Evolutionary conservation across 1,139 yeast species (phyloP).

Genomic region (Saccharomycopsis hybrid): DNA sequence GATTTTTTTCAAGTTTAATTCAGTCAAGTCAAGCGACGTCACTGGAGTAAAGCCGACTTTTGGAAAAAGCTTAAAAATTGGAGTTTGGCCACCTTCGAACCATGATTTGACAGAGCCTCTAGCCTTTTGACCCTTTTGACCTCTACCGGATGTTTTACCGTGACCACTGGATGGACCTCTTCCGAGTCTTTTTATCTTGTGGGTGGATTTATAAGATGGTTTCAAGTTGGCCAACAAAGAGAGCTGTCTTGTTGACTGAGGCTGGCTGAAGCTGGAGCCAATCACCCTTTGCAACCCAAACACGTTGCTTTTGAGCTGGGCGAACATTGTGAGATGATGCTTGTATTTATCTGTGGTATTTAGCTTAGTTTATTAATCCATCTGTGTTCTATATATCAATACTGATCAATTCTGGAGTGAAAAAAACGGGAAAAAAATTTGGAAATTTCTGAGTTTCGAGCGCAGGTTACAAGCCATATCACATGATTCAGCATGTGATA

Average conservation of each 20-base stretch:
- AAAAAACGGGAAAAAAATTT: no score
- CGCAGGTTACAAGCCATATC: no score
- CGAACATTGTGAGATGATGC: no score
- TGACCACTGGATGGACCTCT: slow-evolving; percentile 94
- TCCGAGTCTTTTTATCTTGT: slow-evolving; percentile 67
- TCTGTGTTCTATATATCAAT: no score
- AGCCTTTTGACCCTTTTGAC: slow-evolving; percentile 98
- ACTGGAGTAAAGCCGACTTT: slow-evolving; percentile 78
- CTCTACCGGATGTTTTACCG: slow-evolving; percentile 95
- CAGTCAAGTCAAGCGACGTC: slow-evolving; percentile 42
- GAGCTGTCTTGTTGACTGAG: slow-evolving; percentile 4
- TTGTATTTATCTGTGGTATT: no score
- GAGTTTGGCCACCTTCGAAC: slow-evolving; percentile 99
- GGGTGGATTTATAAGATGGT: slow-evolving; percentile 34
- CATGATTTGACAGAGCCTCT: slow-evolving; percentile 84
- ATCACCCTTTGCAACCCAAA: no score
- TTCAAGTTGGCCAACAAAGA: slow-evolving; percentile 28
- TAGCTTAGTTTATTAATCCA: no score
- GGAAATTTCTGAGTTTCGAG: no score
- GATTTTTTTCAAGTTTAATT: slow-evolving; percentile 52
- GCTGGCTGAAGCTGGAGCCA: no score
- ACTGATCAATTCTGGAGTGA: no score
- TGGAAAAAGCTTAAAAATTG: slow-evolving; percentile 82
- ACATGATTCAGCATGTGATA: no score
- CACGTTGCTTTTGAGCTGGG: no score